Percentiles rank a stretch among this genome's conserved stretches.
phyloP scores from a whole-genome alignment of 192 early-diverging fungal species.

The Oehlia diaphana region DNA sequence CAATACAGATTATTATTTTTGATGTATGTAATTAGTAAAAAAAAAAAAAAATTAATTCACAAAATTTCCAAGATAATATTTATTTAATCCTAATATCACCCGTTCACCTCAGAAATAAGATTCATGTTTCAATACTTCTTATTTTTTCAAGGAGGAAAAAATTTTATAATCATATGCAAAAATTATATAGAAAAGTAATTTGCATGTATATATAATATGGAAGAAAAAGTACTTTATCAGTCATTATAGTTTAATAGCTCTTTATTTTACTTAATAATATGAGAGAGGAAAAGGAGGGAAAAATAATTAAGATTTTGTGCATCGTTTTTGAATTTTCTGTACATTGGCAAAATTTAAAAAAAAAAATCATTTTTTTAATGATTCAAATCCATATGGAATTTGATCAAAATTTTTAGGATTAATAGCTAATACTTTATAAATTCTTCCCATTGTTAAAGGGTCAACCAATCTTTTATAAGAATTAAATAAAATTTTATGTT shows the following conservation, averaged over 20 bases:
- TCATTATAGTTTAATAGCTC: neutral
- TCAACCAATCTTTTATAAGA: slow-evolving; percentile 77
- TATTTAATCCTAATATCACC: neutral
- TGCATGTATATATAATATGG: neutral
- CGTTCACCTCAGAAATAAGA: neutral
- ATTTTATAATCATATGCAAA: neutral
- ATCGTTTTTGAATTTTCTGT: neutral
- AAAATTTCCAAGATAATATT: neutral
- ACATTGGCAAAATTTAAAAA: neutral
- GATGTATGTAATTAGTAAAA: neutral
- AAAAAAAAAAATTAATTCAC: slow-evolving; percentile 1
- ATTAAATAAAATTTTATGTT: slow-evolving; percentile 63
- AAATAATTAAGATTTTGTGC: neutral
- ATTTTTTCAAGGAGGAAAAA: neutral
- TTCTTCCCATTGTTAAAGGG: slow-evolving; percentile 78
- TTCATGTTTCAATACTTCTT: neutral
- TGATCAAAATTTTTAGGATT: slow-evolving; percentile 37
- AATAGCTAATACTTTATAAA: slow-evolving; percentile 81
- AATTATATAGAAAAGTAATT: neutral
- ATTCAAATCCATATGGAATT: slow-evolving; percentile 35
- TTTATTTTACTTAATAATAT: neutral
- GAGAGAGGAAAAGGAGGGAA: neutral
- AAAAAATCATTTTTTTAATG: neutral
- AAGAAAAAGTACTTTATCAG: no score
- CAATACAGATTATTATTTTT: neutral